Conservation (phyloP, 176 grass and related monocot species). For the Ensete ventricosum region DNA sequence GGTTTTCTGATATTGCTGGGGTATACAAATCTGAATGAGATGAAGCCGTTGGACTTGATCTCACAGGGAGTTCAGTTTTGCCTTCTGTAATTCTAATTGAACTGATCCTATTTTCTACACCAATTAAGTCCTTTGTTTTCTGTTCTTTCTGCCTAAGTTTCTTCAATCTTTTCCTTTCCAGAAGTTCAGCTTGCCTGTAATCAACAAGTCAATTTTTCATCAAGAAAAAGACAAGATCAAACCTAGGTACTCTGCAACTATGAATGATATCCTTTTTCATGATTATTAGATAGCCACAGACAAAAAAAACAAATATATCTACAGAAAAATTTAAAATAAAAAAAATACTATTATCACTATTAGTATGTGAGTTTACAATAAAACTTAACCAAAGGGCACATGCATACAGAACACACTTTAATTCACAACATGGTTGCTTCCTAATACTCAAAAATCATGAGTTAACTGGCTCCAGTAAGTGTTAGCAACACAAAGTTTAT, state of each 20-base stretch:
- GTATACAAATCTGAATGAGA: constrained; percentile 27
- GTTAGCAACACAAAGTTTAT: no score
- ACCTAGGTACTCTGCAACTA: not conserved
- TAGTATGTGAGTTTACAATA: no score
- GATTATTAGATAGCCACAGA: not conserved
- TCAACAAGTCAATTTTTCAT: not conserved
- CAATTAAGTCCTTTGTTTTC: constrained; percentile 41
- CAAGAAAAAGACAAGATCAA: not conserved
- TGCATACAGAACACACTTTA: no score
- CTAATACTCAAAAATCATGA: no score
- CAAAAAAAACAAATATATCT: no score
- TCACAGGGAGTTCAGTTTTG: not conserved
- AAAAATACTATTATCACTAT: no score
- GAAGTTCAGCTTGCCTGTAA: constrained; percentile 49
- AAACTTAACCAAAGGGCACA: no score
- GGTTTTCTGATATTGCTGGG: constrained; percentile 18
- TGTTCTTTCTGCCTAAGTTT: constrained; percentile 84
- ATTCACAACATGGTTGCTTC: no score
- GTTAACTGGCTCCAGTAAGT: no score
- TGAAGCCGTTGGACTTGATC: constrained; percentile 26
- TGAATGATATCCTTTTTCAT: not conserved
- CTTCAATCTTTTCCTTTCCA: constrained; percentile 77
- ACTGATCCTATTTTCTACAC: constrained; percentile 8
- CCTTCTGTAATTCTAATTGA: not conserved
- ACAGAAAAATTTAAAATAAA: no score